These are phyloP conservation scores for Petrea volubilis DNA, from an alignment of 257 asterid genomes.

Conservation along the genomic window DNA sequence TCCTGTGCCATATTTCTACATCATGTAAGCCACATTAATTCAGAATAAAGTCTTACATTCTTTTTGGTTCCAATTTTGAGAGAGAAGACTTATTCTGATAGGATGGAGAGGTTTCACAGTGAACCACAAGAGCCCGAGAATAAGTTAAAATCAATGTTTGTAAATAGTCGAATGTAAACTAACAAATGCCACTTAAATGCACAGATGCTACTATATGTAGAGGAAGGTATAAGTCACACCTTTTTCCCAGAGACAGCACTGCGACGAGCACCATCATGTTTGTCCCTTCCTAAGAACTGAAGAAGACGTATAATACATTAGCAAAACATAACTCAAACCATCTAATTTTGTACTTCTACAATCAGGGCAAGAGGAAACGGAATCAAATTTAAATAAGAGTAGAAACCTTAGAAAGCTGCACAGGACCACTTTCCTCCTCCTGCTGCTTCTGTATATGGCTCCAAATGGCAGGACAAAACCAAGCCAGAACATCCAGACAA, in stretches of 20 bases:
- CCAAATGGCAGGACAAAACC: constrained; percentile 73
- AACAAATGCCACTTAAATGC: constrained; percentile 10
- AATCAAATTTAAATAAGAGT: background rate
- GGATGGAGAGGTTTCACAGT: background rate
- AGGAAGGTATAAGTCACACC: constrained; percentile 38
- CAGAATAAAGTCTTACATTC: background rate
- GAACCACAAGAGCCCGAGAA: constrained; percentile 6
- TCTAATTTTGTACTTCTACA: background rate
- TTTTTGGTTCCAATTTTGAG: too few relatives aligned
- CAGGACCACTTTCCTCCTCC: constrained; percentile 83
- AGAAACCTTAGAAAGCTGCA: constrained; percentile 90
- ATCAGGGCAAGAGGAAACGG: background rate
- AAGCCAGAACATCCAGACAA: constrained; percentile 61
- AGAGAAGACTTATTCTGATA: too few relatives aligned
- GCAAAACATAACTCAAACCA: constrained; percentile 4
- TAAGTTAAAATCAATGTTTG: background rate
- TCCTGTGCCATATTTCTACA: background rate
- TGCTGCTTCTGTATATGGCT: constrained; percentile 85
- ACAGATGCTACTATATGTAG: background rate
- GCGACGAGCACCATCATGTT: constrained; percentile 86
- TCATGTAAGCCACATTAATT: background rate
- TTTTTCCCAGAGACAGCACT: constrained; percentile 98
- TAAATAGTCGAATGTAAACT: background rate
- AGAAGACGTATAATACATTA: constrained; percentile 24
- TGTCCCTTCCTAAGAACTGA: constrained; percentile 82